These are phyloP conservation scores for Alternaria triticina DNA, from an alignment of 2,329 filamentous ascomycete species.

Conservation along the genomic window DNA sequence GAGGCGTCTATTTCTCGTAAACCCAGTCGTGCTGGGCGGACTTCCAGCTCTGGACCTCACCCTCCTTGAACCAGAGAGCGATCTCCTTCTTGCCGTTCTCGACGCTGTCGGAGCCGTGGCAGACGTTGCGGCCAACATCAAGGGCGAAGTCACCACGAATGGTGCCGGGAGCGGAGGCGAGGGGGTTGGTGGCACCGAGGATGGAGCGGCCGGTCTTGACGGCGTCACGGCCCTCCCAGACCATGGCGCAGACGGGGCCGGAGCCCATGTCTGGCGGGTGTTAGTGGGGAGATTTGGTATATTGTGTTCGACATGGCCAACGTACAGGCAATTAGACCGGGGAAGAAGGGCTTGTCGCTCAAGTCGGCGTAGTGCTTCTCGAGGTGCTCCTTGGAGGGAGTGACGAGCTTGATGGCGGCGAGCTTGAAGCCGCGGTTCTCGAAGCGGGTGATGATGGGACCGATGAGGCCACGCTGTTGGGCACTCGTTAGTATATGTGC, in stretches of 20 bases:
- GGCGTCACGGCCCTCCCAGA: constrained; percentile 98
- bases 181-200: constrained; percentile 98
- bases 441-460: constrained; percentile 97
- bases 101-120: constrained; percentile 98
- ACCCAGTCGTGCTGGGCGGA: constrained; percentile 86
- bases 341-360: constrained; percentile 94
- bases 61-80: constrained; percentile 93
- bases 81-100: constrained; percentile 99
- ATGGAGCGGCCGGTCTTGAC: constrained; percentile 98
- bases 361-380: constrained; percentile 98
- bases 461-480: constrained; percentile 88
- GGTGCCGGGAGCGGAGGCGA: constrained; percentile 91
- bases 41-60: constrained; percentile 87
- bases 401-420: constrained; percentile 92
- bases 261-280: constrained; percentile 81
- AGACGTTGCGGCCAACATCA: constrained; percentile 96
- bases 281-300: constrained; percentile 10
- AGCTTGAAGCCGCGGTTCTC: constrained; percentile 99
- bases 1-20: constrained; percentile 77
- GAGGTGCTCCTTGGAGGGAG: constrained; percentile 90
- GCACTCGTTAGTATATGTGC: constrained; percentile 13
- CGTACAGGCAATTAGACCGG: constrained; percentile 88
- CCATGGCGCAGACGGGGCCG: constrained; percentile 98
- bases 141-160: constrained; percentile 95
- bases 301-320: constrained; percentile 15